These are phyloP conservation scores for Sodiomyces alkalinus DNA, from an alignment of 2,329 filamentous ascomycete genomes.

Conservation along the genomic window DNA sequence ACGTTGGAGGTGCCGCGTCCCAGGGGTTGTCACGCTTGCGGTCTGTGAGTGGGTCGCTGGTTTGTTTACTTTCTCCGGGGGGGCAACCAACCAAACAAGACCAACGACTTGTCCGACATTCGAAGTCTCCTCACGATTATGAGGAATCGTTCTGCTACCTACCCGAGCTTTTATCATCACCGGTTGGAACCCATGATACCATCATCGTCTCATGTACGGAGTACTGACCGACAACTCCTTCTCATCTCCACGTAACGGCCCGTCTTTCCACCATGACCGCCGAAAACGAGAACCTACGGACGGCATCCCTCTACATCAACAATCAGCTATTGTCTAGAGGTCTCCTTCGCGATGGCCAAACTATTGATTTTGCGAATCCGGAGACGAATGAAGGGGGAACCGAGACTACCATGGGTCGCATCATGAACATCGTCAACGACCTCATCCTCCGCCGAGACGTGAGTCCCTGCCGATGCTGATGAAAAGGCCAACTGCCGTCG, in stretches of 20 bases:
- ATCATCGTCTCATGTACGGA: too few relatives aligned
- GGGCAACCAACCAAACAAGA: slow-evolving; percentile 7
- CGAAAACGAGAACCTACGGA: slow-evolving; percentile 46
- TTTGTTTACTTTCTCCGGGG: slow-evolving; percentile 10
- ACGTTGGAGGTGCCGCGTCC: too few relatives aligned
- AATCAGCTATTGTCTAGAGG: slow-evolving; percentile 54
- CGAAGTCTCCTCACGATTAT: too few relatives aligned
- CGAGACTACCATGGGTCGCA: slow-evolving; percentile 59
- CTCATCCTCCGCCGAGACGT: slow-evolving; percentile 82
- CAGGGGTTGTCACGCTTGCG: too few relatives aligned
- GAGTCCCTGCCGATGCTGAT: slow-evolving; percentile 24
- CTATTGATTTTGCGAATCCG: slow-evolving; percentile 70
- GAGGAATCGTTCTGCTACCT: background rate
- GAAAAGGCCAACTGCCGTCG: background rate
- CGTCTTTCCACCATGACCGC: slow-evolving; percentile 31
- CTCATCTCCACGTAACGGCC: too few relatives aligned
- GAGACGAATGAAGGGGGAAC: slow-evolving; percentile 46
- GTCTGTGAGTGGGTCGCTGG: too few relatives aligned
- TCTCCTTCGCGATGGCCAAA: slow-evolving; percentile 50
- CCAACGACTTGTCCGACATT: too few relatives aligned
- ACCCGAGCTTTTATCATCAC: too few relatives aligned
- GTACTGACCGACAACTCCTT: too few relatives aligned
- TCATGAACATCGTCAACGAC: slow-evolving; percentile 91
- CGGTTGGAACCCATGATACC: too few relatives aligned
- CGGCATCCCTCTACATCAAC: slow-evolving; percentile 58